Evolutionary conservation across 176 grass and related monocot species (phyloP).

Genomic region (Guadua angustifolia): DNA sequence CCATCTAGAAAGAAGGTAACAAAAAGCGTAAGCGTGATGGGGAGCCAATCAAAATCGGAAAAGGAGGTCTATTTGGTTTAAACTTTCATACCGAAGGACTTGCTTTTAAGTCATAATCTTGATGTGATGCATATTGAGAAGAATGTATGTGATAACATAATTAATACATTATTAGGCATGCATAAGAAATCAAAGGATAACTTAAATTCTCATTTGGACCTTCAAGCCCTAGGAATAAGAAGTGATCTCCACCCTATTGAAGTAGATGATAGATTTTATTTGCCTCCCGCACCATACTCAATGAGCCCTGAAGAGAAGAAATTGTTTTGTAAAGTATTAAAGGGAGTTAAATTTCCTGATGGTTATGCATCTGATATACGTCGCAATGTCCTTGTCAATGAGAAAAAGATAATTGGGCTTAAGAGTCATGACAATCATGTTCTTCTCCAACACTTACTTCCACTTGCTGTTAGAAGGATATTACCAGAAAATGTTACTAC

Average conservation of each 20-base stretch:
- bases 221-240: neutral
- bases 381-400: neutral
- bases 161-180: neutral
- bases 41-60: no score
- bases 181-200: neutral
- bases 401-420: neutral
- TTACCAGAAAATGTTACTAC: no score
- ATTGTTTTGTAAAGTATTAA: neutral
- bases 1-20: no score
- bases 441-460: no score
- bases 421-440: no score
- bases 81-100: neutral
- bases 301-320: neutral
- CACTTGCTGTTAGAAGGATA: no score
- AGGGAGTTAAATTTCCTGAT: neutral
- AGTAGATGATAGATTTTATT: neutral
- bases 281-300: neutral
- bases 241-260: neutral
- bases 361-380: neutral
- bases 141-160: no score
- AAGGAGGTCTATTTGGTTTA: no score
- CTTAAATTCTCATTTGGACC: neutral
- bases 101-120: neutral
- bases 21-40: no score
- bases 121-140: neutral